phyloP scores from a whole-genome alignment of 441 rosid species.

The Gossypium davidsonii region DNA sequence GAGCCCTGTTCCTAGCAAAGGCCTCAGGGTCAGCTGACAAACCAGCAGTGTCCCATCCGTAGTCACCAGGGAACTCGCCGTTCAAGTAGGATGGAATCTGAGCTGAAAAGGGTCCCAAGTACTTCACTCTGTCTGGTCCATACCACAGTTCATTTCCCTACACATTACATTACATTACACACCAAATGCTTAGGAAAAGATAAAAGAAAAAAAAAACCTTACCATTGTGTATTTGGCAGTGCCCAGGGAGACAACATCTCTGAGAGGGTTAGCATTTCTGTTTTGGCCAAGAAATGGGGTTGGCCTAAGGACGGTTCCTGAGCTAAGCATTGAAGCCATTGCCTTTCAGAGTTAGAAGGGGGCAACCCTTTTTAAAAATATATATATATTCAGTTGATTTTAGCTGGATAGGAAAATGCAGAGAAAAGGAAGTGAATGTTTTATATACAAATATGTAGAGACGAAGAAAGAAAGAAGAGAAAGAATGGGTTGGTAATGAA shows the following conservation, averaged over 20 bases:
- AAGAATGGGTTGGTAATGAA: slow-evolving; percentile 33
- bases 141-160: slow-evolving; percentile 85
- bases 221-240: slow-evolving; percentile 72
- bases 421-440: background rate
- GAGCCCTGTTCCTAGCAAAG: slow-evolving; percentile 92
- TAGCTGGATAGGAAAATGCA: slow-evolving; percentile 18
- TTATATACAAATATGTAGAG: background rate
- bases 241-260: slow-evolving; percentile 62
- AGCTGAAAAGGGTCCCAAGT: slow-evolving; percentile 92
- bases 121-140: slow-evolving; percentile 92
- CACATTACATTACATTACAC: slow-evolving; percentile 13
- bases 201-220: background rate
- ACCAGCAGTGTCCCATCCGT: slow-evolving; percentile 95
- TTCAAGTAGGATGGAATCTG: slow-evolving; percentile 89
- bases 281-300: slow-evolving; percentile 60
- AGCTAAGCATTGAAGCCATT: slow-evolving; percentile 57
- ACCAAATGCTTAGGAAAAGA: background rate
- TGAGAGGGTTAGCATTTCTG: slow-evolving; percentile 51
- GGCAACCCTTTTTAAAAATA: background rate
- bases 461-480: slow-evolving; percentile 19
- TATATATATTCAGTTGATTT: slow-evolving; percentile 4
- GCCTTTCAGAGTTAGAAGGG: background rate
- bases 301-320: slow-evolving; percentile 46
- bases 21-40: slow-evolving; percentile 87
- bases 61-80: slow-evolving; percentile 87